Percentiles rank a stretch among this genome's conserved stretches.
Conservation (phyloP, 2,329 filamentous ascomycete genomes). For the Penicillium brevicompactum region DNA sequence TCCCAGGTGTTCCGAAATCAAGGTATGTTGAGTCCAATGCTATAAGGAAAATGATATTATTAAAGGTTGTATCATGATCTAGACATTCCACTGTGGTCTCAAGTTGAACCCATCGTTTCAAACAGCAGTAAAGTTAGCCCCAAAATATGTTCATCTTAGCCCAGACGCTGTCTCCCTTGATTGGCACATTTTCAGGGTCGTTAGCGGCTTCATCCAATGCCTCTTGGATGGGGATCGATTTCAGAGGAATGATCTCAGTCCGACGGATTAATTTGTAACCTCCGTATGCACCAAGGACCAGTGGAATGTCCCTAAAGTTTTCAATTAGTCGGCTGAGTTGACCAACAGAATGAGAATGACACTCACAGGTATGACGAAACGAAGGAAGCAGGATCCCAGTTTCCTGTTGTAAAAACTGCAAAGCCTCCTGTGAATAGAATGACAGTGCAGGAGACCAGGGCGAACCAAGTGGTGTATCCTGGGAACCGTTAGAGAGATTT, state of each 20-base stretch:
- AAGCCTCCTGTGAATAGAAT: conserved; percentile 74
- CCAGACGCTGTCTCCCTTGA: conserved; percentile 27
- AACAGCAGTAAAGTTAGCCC: conserved; percentile 17
- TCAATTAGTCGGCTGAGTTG: not conserved
- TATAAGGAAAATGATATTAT: too few species aligned
- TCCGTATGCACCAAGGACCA: conserved; percentile 59
- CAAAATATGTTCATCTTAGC: conserved; percentile 39
- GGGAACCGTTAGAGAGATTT: conserved; percentile 12
- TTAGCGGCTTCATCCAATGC: conserved; percentile 51
- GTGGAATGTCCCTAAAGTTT: conserved; percentile 56
- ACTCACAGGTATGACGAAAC: conserved; percentile 67
- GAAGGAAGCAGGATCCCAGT: conserved; percentile 60
- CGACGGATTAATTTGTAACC: conserved; percentile 69
- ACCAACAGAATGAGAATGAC: not conserved
- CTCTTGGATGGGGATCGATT: conserved; percentile 55
- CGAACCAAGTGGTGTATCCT: conserved; percentile 64
- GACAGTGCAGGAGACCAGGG: conserved; percentile 61
- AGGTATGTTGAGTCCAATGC: too few species aligned
- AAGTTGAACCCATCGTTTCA: not conserved
- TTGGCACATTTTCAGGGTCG: conserved; percentile 39
- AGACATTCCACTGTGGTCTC: too few species aligned
- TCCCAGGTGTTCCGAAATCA: too few species aligned
- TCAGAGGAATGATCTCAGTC: conserved; percentile 57
- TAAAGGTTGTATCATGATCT: too few species aligned
- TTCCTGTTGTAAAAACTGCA: conserved; percentile 60